These are phyloP conservation scores for Phytophthora megakarya DNA, from an alignment of 352 stramenopile species.

Conservation along the genomic window DNA sequence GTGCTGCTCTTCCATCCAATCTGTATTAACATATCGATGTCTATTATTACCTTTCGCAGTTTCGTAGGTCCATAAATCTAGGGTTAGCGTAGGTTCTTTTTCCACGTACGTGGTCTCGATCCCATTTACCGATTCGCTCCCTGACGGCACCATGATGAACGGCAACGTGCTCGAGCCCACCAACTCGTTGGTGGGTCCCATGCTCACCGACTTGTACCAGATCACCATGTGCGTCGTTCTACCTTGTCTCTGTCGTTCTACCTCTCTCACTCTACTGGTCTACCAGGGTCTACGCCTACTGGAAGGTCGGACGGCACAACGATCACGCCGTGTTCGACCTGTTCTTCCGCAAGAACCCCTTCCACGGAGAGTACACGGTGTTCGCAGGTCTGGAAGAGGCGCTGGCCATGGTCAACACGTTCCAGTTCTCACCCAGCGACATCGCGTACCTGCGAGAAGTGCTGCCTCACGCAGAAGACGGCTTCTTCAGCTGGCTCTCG, in stretches of 20 bases:
- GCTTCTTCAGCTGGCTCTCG: conserved; percentile 96
- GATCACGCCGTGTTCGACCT: conserved; percentile 95
- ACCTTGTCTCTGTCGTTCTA: background rate
- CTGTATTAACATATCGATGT: background rate
- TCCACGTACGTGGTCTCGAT: conserved; percentile 27
- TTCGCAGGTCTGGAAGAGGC: conserved; percentile 93
- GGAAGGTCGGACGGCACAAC: conserved; percentile 95
- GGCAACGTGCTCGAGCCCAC: conserved; percentile 65
- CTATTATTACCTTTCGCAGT: background rate
- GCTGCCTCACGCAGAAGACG: conserved; percentile 89
- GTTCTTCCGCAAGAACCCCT: conserved; percentile 99
- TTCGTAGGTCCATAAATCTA: background rate
- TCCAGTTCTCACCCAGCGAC: conserved; percentile 93
- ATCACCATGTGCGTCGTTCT: conserved; percentile 76
- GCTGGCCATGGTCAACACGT: conserved; percentile 93
- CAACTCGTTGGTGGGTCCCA: conserved; percentile 94
- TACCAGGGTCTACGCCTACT: conserved; percentile 98
- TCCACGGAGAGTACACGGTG: conserved; percentile 96
- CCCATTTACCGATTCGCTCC: conserved; percentile 22
- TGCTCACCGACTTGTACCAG: conserved; percentile 99
- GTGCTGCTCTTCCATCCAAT: background rate
- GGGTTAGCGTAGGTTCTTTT: conserved; percentile 26
- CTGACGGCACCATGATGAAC: conserved; percentile 29
- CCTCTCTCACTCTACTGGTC: background rate
- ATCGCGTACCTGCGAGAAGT: conserved; percentile 94